These are phyloP conservation scores for Phellopilus nigrolimitatus DNA, from an alignment of 1,284 basidiomycete species.

Conservation along the genomic window DNA sequence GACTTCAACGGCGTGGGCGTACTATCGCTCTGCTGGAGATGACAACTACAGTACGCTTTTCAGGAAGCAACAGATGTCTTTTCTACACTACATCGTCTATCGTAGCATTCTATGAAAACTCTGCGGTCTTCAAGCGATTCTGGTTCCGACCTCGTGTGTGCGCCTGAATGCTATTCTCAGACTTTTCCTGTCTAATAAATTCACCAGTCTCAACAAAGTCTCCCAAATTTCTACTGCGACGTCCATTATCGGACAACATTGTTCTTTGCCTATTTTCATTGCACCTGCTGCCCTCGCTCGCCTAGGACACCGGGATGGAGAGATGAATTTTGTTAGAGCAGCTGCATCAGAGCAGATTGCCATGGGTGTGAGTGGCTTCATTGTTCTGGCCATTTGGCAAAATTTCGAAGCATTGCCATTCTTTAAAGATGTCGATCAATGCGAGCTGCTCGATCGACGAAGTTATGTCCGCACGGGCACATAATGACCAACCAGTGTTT, in stretches of 20 bases:
- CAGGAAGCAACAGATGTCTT: background rate
- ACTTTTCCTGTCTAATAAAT: background rate
- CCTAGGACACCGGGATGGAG: conserved; percentile 62
- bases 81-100: conserved; percentile 5
- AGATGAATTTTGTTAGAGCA: conserved; percentile 53
- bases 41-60: conserved; percentile 37
- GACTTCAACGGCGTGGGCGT: conserved; percentile 44
- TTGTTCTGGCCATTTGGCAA: background rate
- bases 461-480: conserved; percentile 44
- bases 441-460: conserved; percentile 53
- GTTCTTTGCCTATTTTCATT: conserved; percentile 47
- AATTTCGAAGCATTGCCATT: background rate
- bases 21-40: conserved; percentile 46
- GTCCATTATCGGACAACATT: conserved; percentile 39
- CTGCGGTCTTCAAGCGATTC: conserved; percentile 40
- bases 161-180: conserved; percentile 14
- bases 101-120: conserved; percentile 40
- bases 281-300: conserved; percentile 54
- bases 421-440: conserved; percentile 43
- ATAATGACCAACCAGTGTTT: conserved; percentile 45
- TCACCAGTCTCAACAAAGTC: conserved; percentile 31
- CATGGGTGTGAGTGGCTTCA: conserved; percentile 43
- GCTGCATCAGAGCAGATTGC: conserved; percentile 53
- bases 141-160: conserved; percentile 48
- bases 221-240: conserved; percentile 32